These are phyloP conservation scores for Fomitopsis serialis DNA, from an alignment of 768 basidiomycete genomes.

Conservation along the genomic window DNA sequence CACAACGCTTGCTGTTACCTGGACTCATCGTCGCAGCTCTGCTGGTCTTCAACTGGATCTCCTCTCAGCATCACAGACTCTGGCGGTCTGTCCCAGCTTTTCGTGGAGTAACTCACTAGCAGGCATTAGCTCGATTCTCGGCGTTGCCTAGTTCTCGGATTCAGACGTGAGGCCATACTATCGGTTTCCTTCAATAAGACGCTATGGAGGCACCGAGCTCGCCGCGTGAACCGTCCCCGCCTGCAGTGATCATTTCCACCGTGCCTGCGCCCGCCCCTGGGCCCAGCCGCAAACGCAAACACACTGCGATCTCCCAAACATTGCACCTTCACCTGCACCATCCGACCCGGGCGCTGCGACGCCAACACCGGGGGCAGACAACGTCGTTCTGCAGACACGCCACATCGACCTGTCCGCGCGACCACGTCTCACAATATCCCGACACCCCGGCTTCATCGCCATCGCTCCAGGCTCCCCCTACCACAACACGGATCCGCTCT, in stretches of 20 bases:
- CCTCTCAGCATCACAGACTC: too few relatives aligned
- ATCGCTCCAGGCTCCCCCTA: conserved; percentile 50
- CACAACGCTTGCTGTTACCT: too few relatives aligned
- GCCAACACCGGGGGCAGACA: conserved; percentile 29
- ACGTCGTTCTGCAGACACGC: conserved; percentile 55
- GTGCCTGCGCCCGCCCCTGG: conserved; percentile 16
- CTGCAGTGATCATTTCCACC: conserved; percentile 26
- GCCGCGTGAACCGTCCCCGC: conserved; percentile 28
- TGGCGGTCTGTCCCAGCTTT: too few relatives aligned
- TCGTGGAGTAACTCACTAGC: too few relatives aligned
- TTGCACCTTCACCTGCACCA: conserved; percentile 29
- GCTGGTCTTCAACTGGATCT: too few relatives aligned
- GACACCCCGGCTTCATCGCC: conserved; percentile 65
- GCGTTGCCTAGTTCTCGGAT: too few relatives aligned
- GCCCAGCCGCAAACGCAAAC: conserved; percentile 45
- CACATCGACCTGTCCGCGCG: conserved; percentile 60
- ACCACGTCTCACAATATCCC: conserved; percentile 67
- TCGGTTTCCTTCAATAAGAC: too few relatives aligned
- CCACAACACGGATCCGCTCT: conserved; percentile 65
- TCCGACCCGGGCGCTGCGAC: conserved; percentile 28
- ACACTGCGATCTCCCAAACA: conserved; percentile 30
- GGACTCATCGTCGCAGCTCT: too few relatives aligned
- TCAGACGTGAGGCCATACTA: too few relatives aligned
- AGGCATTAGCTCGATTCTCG: too few relatives aligned
- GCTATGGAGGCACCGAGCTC: conserved; percentile 20